Evolutionary conservation across 1,139 yeast genomes (phyloP), one percentile per base, ranked within the genome.

Genomic region (Waltiozyma solani): DNA sequence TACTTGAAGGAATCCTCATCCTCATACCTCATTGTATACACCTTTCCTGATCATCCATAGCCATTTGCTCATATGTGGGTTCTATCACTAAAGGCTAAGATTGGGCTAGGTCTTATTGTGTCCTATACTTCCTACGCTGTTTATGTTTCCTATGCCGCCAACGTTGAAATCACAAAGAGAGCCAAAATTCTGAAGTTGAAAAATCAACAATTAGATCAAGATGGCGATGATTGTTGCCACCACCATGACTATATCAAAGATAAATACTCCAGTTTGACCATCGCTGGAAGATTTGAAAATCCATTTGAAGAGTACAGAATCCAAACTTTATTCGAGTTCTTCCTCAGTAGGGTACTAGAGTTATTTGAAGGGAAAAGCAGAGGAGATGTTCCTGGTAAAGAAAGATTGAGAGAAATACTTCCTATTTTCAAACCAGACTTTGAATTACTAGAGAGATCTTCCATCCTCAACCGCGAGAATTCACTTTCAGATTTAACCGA

Each of bases 261-360:
- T 49, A 63, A 63, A 40, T 64, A 64, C 39, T 49, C 68, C 50
- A 63, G 71, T 38, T 44, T 86, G 42, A 70, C 73, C 10, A 70
- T 89, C 0, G 74, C 76, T 11, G 96, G 96, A 8, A 67, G 87
- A 55, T 89, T 74, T 59, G 93, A 85, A 40, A 89, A 89, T 53
- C 97, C 97, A 3, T 89, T 89, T 54, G 73, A 72, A n/a, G 96
- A 89, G 54, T 89, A 89, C 56, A 66, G 96, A 36, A 81, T 89
- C 3, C 96, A 87, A 59, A 86, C 96, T 0, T 70, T 86, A 7
- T 83, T 84, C 56, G 96, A 89, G 61, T 89, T 87, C 59, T 62
- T 84, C 27, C 64, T 73, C 34, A 83, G 87, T 42, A 63, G 96
- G 24, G 46, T 85, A 5, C 58, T 78, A 44, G 96, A 87, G 55